Conservation (phyloP, 208 protist species). For the Novymonas esmeraldas region DNA sequence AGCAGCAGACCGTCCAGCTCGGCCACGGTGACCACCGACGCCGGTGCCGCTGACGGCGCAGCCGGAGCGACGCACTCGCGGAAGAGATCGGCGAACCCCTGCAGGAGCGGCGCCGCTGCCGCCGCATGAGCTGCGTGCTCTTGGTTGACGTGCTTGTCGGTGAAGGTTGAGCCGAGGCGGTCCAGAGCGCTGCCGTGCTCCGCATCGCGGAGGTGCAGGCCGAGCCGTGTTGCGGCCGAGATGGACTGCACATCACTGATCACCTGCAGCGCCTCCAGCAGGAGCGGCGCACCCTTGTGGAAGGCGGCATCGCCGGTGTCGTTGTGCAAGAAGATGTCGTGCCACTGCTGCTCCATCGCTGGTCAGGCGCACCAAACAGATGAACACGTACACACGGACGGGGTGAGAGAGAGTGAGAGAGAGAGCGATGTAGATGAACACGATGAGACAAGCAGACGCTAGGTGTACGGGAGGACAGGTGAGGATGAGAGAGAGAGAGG, state of each 20-base stretch:
- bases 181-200: conserved; percentile 14
- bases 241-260: conserved; percentile 45
- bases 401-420: conserved; percentile 1
- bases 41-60: not conserved
- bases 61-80: conserved; percentile 1
- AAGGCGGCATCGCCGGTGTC: conserved; percentile 70
- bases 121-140: conserved; percentile 19
- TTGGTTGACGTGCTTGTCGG: conserved; percentile 24
- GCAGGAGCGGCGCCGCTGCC: conserved; percentile 14
- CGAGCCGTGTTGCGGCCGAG: conserved; percentile 29
- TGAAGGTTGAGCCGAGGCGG: conserved; percentile 13
- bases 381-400: too few relatives aligned
- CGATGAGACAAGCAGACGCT: too few relatives aligned
- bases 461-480: too few relatives aligned
- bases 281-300: conserved; percentile 52
- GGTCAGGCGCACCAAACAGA: too few relatives aligned
- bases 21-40: conserved; percentile 1
- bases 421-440: too few relatives aligned
- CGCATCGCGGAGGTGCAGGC: conserved; percentile 25
- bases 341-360: conserved; percentile 46
- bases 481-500: conserved; percentile 9
- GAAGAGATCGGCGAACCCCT: conserved; percentile 14
- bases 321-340: conserved; percentile 67
- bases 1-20: conserved; percentile 26
- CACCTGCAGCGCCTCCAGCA: conserved; percentile 59